phyloP scores from a whole-genome alignment of 108 stramenopile genomes.

The Aurantiochytrium sp. region DNA sequence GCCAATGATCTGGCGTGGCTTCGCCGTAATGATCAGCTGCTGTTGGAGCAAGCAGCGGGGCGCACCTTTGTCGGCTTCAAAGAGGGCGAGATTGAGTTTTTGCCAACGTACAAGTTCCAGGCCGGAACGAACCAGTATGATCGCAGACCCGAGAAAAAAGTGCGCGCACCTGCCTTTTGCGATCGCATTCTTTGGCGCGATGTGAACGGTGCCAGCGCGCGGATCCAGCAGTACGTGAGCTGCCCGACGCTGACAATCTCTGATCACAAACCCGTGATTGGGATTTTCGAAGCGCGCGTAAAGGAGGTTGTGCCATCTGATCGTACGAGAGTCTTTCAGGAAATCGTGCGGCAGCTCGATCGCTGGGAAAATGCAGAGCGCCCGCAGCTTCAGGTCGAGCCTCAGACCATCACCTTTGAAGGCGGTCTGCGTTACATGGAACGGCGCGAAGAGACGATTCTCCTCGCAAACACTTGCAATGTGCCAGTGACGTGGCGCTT shows the following conservation, averaged over 20 bases:
- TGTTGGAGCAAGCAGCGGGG: constrained; percentile 77
- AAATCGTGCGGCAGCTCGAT: constrained; percentile 67
- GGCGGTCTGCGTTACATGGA: constrained; percentile 51
- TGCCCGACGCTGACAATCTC: constrained; percentile 74
- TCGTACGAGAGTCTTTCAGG: constrained; percentile 65
- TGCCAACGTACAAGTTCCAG: constrained; percentile 96
- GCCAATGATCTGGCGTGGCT: constrained; percentile 56
- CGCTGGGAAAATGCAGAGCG: constrained; percentile 71
- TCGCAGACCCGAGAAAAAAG: constrained; percentile 89
- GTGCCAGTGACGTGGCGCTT: constrained; percentile 78
- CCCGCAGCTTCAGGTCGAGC: constrained; percentile 72
- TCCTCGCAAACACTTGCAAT: constrained; percentile 74
- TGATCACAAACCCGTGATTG: constrained; percentile 97
- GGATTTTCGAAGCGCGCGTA: constrained; percentile 64
- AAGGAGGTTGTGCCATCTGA: constrained; percentile 64
- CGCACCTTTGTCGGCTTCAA: constrained; percentile 85
- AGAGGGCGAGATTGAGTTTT: constrained; percentile 72
- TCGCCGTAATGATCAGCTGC: constrained; percentile 85
- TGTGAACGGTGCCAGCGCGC: background rate
- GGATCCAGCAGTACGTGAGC: constrained; percentile 71
- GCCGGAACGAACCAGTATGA: constrained; percentile 89
- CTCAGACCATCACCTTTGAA: constrained; percentile 64
- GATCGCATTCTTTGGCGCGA: constrained; percentile 83
- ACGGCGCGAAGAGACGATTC: constrained; percentile 42
- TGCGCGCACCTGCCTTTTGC: constrained; percentile 99